Percentiles rank a stretch among this genome's conserved stretches.
These are phyloP conservation scores for Fusarium fujikuroi DNA, from an alignment of 2,329 filamentous ascomycete species.

Conservation along the genomic window DNA sequence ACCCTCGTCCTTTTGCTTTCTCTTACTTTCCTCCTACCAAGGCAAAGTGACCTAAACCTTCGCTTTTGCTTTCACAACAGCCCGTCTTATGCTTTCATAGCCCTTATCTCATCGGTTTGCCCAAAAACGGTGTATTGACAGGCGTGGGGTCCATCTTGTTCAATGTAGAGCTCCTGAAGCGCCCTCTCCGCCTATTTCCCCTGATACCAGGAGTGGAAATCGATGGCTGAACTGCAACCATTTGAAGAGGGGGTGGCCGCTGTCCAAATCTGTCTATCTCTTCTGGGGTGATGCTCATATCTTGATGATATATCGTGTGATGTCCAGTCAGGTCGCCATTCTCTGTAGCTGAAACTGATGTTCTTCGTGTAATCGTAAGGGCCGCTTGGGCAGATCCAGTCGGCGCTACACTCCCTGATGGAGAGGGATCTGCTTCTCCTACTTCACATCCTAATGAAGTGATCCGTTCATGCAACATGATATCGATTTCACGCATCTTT, in stretches of 20 bases:
- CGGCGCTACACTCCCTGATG: neutral
- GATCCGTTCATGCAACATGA: neutral
- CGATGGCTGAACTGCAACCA: neutral
- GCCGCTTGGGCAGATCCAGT: neutral
- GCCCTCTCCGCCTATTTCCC: neutral
- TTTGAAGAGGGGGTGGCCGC: neutral
- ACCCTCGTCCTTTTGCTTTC: neutral
- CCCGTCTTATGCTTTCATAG: neutral
- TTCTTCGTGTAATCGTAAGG: neutral
- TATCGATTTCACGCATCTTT: neutral
- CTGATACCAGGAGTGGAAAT: neutral
- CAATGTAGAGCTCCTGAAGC: neutral
- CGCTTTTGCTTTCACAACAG: neutral
- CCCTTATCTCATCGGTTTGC: neutral
- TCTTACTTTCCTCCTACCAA: neutral
- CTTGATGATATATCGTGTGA: neutral
- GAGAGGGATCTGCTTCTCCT: neutral
- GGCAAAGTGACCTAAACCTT: no score
- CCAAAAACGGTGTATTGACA: neutral
- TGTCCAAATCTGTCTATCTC: neutral
- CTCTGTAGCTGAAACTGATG: neutral
- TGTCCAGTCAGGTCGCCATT: neutral
- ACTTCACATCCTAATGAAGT: neutral
- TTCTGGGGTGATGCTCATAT: neutral
- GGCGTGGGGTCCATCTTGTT: neutral